Conservation (phyloP, 1,139 yeast species). For the Candida sp. region DNA sequence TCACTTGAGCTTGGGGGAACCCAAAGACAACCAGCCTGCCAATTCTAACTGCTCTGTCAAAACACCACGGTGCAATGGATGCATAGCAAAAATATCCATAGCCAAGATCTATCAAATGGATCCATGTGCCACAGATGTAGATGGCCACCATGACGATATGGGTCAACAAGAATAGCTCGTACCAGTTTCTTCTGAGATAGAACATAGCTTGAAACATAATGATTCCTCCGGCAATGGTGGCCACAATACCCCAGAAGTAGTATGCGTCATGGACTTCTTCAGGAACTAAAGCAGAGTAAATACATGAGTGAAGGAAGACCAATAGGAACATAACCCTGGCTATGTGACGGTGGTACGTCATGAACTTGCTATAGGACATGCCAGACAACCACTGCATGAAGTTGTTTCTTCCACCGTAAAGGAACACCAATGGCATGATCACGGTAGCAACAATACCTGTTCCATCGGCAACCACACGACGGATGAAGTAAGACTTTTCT, state of each 20-base stretch:
- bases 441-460: conserved; percentile 46
- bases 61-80: conserved; percentile 65
- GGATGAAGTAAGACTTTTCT: neutral
- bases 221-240: conserved; percentile 18
- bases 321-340: no score
- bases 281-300: no score
- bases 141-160: conserved; percentile 65
- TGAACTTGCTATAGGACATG: conserved; percentile 65
- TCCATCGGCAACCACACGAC: conserved; percentile 61
- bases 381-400: conserved; percentile 66
- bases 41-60: conserved; percentile 60
- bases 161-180: conserved; percentile 63
- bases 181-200: conserved; percentile 54
- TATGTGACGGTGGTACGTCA: conserved; percentile 16
- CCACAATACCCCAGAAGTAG: no score
- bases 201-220: conserved; percentile 53
- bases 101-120: conserved; percentile 35
- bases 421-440: conserved; percentile 53
- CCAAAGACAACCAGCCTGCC: conserved; percentile 55
- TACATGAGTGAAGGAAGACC: conserved; percentile 44
- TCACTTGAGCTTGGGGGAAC: conserved; percentile 45
- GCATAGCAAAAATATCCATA: conserved; percentile 21
- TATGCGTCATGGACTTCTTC: no score
- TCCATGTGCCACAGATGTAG: conserved; percentile 63
- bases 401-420: conserved; percentile 73